These are phyloP conservation scores for Blepharisma stoltei DNA, from an alignment of 73 alveolate species.

Conservation along the genomic window DNA sequence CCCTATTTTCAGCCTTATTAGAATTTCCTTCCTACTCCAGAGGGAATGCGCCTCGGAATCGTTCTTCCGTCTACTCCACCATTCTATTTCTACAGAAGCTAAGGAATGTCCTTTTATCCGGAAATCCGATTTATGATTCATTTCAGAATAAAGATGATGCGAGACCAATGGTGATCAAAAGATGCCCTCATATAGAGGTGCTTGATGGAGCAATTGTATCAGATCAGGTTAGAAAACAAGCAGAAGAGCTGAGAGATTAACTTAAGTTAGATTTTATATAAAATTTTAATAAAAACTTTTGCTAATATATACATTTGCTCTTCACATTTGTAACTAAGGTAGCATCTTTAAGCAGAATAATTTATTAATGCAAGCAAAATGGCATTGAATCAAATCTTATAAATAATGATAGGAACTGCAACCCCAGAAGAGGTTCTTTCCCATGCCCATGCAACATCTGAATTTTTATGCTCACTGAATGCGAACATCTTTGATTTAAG, in stretches of 20 bases:
- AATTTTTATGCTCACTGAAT: slow-evolving; percentile 62
- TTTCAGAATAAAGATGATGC: slow-evolving; percentile 68
- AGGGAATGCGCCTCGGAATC: no score
- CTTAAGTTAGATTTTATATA: no score
- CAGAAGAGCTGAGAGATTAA: slow-evolving; percentile 42
- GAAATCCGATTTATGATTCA: slow-evolving; percentile 87
- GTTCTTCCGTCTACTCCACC: no score
- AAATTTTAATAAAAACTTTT: no score
- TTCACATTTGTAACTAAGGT: no score
- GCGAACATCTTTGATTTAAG: slow-evolving; percentile 60
- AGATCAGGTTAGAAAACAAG: slow-evolving; percentile 63
- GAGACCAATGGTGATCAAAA: slow-evolving; percentile 80
- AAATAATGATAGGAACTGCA: not conserved
- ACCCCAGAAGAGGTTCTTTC: slow-evolving; percentile 26
- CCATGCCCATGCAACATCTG: not conserved
- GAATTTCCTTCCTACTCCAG: no score
- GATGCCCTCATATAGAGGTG: slow-evolving; percentile 79
- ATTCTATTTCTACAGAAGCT: slow-evolving; percentile 85
- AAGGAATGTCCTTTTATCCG: slow-evolving; percentile 72
- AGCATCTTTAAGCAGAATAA: no score
- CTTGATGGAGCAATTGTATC: slow-evolving; percentile 86
- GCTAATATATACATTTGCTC: no score
- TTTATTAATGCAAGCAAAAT: no score
- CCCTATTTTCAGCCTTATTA: no score
- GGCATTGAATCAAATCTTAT: no score